A percentile compares a stretch with the other conserved stretches of the same genome.
phyloP scores from a whole-genome alignment of 495 filamentous ascomycete genomes.

The Bacidia rubella region DNA sequence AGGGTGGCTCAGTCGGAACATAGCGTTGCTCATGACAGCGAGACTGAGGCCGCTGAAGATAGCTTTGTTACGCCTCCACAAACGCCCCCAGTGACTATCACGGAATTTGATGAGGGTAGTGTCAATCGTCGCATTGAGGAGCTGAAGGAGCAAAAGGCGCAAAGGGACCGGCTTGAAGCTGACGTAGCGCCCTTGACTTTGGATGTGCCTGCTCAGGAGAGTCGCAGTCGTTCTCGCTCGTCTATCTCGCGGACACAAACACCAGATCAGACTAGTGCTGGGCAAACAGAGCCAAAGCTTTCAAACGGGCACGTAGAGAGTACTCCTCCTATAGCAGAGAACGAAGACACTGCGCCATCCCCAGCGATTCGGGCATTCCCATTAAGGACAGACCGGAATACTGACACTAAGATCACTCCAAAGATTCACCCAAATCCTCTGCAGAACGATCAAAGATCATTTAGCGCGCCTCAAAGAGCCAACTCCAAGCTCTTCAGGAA shows the following conservation, averaged over 20 bases:
- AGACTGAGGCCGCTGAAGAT: constrained; percentile 16
- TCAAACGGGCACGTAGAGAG: constrained; percentile 14
- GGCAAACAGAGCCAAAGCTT: constrained; percentile 15
- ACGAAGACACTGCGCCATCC: constrained; percentile 55
- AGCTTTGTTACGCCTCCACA: constrained; percentile 19
- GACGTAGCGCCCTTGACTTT: neutral
- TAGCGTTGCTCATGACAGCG: neutral
- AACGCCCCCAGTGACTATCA: neutral
- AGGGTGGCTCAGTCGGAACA: constrained; percentile 1
- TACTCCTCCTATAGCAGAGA: constrained; percentile 15
- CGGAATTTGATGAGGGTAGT: constrained; percentile 21
- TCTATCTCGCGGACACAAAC: neutral
- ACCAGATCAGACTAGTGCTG: neutral
- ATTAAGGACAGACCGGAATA: constrained; percentile 38
- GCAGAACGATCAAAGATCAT: constrained; percentile 5
- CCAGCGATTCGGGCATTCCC: constrained; percentile 44
- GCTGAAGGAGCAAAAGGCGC: constrained; percentile 35
- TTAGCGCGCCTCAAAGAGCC: constrained; percentile 24
- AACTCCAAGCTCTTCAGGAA: constrained; percentile 25
- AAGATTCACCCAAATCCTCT: constrained; percentile 27
- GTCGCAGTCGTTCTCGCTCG: constrained; percentile 6
- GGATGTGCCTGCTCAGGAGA: neutral
- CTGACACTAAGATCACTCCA: constrained; percentile 22
- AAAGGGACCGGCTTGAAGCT: constrained; percentile 11
- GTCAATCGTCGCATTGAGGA: constrained; percentile 38